Conservation (phyloP, 345 rosid genomes). For the Lumnitzera racemosa region DNA sequence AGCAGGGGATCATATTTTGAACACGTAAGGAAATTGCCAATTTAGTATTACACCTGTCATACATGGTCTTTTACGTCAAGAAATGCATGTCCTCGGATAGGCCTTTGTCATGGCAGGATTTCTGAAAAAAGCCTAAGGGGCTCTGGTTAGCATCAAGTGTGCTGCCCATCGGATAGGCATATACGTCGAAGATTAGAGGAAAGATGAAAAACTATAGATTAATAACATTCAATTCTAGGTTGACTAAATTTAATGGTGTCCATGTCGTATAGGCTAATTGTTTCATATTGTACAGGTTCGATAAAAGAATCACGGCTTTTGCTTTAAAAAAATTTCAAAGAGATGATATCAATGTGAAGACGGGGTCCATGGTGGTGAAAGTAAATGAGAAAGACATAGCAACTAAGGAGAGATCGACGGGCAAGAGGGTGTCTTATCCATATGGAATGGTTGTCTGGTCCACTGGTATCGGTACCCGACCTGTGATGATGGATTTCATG, state of each 20-base stretch:
- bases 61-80: not conserved
- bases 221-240: too few relatives aligned
- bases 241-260: too few relatives aligned
- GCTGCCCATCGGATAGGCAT: too few relatives aligned
- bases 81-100: too few relatives aligned
- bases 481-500: slow-evolving; percentile 64
- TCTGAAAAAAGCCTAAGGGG: too few relatives aligned
- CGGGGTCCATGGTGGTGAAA: slow-evolving; percentile 55
- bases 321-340: slow-evolving; percentile 59
- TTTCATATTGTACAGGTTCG: slow-evolving; percentile 42
- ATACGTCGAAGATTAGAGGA: too few relatives aligned
- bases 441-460: slow-evolving; percentile 91
- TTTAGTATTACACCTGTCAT: not conserved
- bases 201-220: too few relatives aligned
- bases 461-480: slow-evolving; percentile 71
- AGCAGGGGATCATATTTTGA: slow-evolving; percentile 74
- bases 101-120: too few relatives aligned
- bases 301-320: slow-evolving; percentile 59
- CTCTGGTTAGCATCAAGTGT: too few relatives aligned
- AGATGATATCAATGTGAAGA: slow-evolving; percentile 61
- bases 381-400: slow-evolving; percentile 58
- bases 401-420: slow-evolving; percentile 43
- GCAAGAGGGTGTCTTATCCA: slow-evolving; percentile 34
- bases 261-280: too few relatives aligned
- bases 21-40: slow-evolving; percentile 36